Evolutionary conservation across 139 green algal genomes (phyloP).

Genomic region (Ostreobium quekettii): DNA sequence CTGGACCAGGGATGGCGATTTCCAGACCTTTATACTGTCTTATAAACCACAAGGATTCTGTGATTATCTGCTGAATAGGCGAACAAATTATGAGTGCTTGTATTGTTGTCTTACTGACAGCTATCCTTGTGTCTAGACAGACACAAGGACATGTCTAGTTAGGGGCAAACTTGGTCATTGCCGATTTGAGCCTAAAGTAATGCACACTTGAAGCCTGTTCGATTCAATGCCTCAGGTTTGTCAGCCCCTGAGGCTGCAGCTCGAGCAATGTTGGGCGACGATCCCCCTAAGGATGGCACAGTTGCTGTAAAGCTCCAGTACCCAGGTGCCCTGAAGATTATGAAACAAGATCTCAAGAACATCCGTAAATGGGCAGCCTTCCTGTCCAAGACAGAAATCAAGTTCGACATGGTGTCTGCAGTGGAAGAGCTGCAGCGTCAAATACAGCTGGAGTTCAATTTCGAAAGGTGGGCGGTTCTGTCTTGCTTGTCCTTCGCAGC

Average conservation of each 20-base stretch:
- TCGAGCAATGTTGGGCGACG: constrained; percentile 4
- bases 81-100: too few species aligned
- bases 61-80: too few species aligned
- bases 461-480: constrained; percentile 46
- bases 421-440: constrained; percentile 83
- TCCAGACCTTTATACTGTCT: too few species aligned
- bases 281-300: constrained; percentile 44
- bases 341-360: constrained; percentile 74
- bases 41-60: too few species aligned
- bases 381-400: constrained; percentile 77
- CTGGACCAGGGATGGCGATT: too few species aligned
- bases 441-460: constrained; percentile 86
- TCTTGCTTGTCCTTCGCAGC: too few species aligned
- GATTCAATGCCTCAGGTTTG: neutral
- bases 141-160: too few species aligned
- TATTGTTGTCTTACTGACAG: too few species aligned
- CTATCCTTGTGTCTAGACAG: too few species aligned
- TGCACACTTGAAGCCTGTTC: constrained; percentile 4
- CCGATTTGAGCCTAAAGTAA: neutral
- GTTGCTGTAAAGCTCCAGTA: constrained; percentile 91
- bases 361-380: constrained; percentile 58
- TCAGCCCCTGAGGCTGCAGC: too few species aligned
- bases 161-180: too few species aligned
- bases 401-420: constrained; percentile 83
- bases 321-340: constrained; percentile 60